A percentile compares a stretch with the other conserved stretches of the same genome.
Conservation (phyloP, 2,329 filamentous ascomycete genomes). For the Fusarium mangiferae region DNA sequence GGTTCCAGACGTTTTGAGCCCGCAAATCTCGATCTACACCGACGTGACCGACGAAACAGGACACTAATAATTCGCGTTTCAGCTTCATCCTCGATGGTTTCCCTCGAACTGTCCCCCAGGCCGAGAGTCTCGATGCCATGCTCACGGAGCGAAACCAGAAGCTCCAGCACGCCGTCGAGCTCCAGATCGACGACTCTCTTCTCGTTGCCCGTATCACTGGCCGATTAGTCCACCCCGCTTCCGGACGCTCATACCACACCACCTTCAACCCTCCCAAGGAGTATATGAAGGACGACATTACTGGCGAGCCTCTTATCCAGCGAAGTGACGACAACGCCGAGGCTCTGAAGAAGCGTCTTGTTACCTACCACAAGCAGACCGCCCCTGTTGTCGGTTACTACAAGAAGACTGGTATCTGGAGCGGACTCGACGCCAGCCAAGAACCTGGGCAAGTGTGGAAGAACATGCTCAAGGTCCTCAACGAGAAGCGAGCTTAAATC, state of each 20-base stretch:
- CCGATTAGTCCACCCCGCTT: constrained; percentile 93
- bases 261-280: constrained; percentile 98
- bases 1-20: background rate
- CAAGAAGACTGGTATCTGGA: constrained; percentile 97
- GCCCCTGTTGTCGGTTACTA: constrained; percentile 94
- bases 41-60: constrained; percentile 19
- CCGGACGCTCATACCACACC: constrained; percentile 96
- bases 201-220: constrained; percentile 97
- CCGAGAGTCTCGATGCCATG: constrained; percentile 94
- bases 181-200: constrained; percentile 94
- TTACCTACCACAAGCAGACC: constrained; percentile 95
- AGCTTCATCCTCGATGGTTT: constrained; percentile 99
- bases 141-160: constrained; percentile 80
- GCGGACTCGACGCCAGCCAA: constrained; percentile 93
- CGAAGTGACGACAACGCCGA: constrained; percentile 97
- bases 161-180: constrained; percentile 94
- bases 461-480: constrained; percentile 86
- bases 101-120: constrained; percentile 95
- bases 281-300: constrained; percentile 94
- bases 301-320: constrained; percentile 95
- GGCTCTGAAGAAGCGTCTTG: constrained; percentile 92
- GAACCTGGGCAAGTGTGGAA: constrained; percentile 97
- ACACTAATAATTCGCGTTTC: constrained; percentile 36
- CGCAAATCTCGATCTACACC: constrained; percentile 4
- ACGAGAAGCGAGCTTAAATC: constrained; percentile 56